phyloP scores from a whole-genome alignment of 2,329 filamentous ascomycete species.

The Penicillium sp. region DNA sequence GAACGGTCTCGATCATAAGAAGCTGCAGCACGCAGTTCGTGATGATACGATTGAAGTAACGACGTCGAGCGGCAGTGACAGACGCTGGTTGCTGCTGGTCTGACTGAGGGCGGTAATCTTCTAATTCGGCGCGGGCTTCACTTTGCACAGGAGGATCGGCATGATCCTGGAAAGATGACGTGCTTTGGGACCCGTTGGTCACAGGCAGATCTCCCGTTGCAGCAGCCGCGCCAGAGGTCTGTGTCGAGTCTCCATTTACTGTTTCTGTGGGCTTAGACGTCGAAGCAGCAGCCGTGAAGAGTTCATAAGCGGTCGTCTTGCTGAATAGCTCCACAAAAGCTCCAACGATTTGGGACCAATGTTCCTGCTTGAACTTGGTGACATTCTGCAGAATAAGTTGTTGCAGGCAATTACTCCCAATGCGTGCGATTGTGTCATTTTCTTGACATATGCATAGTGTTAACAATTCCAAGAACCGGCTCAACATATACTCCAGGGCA shows the following conservation, averaged over 20 bases:
- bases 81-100: constrained; percentile 84
- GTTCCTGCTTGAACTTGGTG: constrained; percentile 76
- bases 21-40: constrained; percentile 96
- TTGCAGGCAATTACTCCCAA: constrained; percentile 96
- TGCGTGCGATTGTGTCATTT: constrained; percentile 95
- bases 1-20: constrained; percentile 98
- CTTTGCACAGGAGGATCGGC: constrained; percentile 37
- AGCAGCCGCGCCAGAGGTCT: constrained; percentile 22
- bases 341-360: constrained; percentile 93
- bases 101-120: constrained; percentile 80
- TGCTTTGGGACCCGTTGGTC: constrained; percentile 29
- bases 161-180: constrained; percentile 32
- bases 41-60: constrained; percentile 99
- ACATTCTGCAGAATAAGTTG: constrained; percentile 97
- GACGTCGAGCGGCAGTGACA: constrained; percentile 84
- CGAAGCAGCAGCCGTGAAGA: constrained; percentile 77
- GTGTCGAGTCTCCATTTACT: constrained; percentile 26
- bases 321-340: constrained; percentile 96
- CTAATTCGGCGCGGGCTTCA: constrained; percentile 52
- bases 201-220: constrained; percentile 23
- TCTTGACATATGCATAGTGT: constrained; percentile 98
- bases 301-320: constrained; percentile 86
- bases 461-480: constrained; percentile 90
- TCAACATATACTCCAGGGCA: constrained; percentile 93
- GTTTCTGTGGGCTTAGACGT: constrained; percentile 40